Conservation (phyloP, 345 rosid species). For the Aquilaria yunnanensis region DNA sequence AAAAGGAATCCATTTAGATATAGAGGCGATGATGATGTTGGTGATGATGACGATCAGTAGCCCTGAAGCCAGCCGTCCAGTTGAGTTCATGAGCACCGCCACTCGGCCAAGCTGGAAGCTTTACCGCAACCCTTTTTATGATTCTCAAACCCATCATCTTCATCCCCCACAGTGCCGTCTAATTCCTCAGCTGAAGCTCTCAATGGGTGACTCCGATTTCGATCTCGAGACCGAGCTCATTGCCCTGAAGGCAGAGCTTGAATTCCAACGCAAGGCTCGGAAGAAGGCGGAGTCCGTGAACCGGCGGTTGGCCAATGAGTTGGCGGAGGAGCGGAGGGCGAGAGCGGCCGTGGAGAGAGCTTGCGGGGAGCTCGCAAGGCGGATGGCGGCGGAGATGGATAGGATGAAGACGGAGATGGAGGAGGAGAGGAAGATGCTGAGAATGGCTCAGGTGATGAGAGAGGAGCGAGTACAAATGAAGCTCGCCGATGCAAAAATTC, state of each 20-base stretch:
- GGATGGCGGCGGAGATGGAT: constrained; percentile 46
- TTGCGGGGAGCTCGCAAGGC: constrained; percentile 55
- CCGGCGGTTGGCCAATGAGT: constrained; percentile 59
- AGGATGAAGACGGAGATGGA: constrained; percentile 54
- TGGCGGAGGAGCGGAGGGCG: constrained; percentile 52
- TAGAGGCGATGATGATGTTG: constrained; percentile 34
- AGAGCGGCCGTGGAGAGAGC: constrained; percentile 58
- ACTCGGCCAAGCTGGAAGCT: constrained; percentile 63
- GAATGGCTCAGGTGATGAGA: constrained; percentile 65
- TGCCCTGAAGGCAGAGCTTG: constrained; percentile 72
- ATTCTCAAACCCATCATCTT: constrained; percentile 16
- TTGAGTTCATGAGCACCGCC: constrained; percentile 33
- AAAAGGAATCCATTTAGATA: constrained; percentile 19
- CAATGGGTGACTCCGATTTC: constrained; percentile 47
- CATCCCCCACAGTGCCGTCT: constrained; percentile 19
- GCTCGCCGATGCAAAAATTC: constrained; percentile 66
- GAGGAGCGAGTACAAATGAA: constrained; percentile 96
- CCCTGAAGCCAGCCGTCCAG: constrained; percentile 22
- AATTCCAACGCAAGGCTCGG: constrained; percentile 54
- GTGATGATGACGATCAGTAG: constrained; percentile 50
- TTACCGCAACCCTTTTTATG: constrained; percentile 67
- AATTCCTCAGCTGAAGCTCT: constrained; percentile 23
- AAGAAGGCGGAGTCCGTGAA: constrained; percentile 52
- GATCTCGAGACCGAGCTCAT: constrained; percentile 42
- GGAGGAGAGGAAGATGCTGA: constrained; percentile 75